Percentiles rank a stretch among this genome's conserved stretches.
phyloP scores from a whole-genome alignment of 805 yeast genomes.

The Wickerhamiella kazuoi region DNA sequence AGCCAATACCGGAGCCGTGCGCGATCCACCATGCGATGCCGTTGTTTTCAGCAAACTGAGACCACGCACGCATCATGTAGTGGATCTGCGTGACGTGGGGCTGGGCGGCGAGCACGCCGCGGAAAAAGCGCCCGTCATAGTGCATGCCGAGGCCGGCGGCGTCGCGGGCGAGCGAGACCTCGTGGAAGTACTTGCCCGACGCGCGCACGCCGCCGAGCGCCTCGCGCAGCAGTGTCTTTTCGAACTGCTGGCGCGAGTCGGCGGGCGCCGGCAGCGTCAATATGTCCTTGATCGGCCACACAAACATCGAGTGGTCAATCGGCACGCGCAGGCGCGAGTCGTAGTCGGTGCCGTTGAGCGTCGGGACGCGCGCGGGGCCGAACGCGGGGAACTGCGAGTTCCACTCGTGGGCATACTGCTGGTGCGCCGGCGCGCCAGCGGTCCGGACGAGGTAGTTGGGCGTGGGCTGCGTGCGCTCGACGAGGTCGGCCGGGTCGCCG shows the following conservation, averaged over 20 bases:
- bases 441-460: background rate
- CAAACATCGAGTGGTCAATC: background rate
- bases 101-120: slow-evolving; percentile 23
- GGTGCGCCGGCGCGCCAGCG: background rate
- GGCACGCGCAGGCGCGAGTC: background rate
- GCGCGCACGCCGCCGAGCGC: slow-evolving; percentile 1
- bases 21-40: slow-evolving; percentile 32
- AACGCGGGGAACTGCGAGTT: slow-evolving; percentile 3
- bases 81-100: slow-evolving; percentile 31
- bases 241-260: background rate
- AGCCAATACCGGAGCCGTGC: slow-evolving; percentile 32
- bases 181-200: slow-evolving; percentile 12
- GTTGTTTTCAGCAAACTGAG: slow-evolving; percentile 27
- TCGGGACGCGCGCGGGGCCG: slow-evolving; percentile 4
- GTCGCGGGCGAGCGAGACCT: slow-evolving; percentile 10
- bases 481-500: slow-evolving; percentile 44
- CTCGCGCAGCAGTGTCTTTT: background rate
- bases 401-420: background rate
- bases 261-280: background rate
- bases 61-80: slow-evolving; percentile 29
- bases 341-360: background rate
- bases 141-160: slow-evolving; percentile 16
- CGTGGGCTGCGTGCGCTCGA: background rate
- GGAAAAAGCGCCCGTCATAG: slow-evolving; percentile 56
- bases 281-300: background rate